Percentiles rank a stretch among this genome's conserved stretches.
Conservation (phyloP, 1,139 yeast species). For the Candida dubliniensis region DNA sequence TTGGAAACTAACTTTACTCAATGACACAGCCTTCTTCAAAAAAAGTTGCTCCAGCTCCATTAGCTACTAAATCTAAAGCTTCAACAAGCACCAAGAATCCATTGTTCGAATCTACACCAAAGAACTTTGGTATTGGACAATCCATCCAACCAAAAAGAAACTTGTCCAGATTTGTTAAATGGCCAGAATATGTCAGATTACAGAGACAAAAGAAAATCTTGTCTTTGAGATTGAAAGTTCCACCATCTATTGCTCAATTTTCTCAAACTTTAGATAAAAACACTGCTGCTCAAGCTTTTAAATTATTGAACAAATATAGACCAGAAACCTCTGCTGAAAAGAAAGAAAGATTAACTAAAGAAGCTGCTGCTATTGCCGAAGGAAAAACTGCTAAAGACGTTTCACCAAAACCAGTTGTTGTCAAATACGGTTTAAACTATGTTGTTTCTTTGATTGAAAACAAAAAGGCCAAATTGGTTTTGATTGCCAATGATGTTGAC, state of each 20-base stretch:
- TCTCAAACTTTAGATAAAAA: slow-evolving; percentile 94
- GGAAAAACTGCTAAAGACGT: slow-evolving; percentile 96
- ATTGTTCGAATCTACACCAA: slow-evolving; percentile 73
- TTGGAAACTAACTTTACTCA: slow-evolving; percentile 45
- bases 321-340: slow-evolving; percentile 96
- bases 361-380: slow-evolving; percentile 97
- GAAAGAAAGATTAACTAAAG: slow-evolving; percentile 98
- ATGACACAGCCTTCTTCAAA: slow-evolving; percentile 64
- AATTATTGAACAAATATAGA: slow-evolving; percentile 96
- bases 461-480: slow-evolving; percentile 96
- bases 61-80: slow-evolving; percentile 40
- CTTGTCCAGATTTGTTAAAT: slow-evolving; percentile 93
- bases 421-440: slow-evolving; percentile 98
- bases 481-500: slow-evolving; percentile 98
- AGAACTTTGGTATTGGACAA: slow-evolving; percentile 96
- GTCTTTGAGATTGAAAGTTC: slow-evolving; percentile 94
- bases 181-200: slow-evolving; percentile 96
- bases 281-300: slow-evolving; percentile 95
- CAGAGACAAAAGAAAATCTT: slow-evolving; percentile 94
- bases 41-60: slow-evolving; percentile 54
- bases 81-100: slow-evolving; percentile 35
- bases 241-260: slow-evolving; percentile 97
- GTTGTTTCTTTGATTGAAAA: slow-evolving; percentile 94
- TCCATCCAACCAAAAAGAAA: slow-evolving; percentile 92
- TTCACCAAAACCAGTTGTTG: slow-evolving; percentile 92